Evolutionary conservation across 2,329 filamentous ascomycete genomes (phyloP), one percentile per base, ranked within the genome.

Genomic region (Shiraia sp.): DNA sequence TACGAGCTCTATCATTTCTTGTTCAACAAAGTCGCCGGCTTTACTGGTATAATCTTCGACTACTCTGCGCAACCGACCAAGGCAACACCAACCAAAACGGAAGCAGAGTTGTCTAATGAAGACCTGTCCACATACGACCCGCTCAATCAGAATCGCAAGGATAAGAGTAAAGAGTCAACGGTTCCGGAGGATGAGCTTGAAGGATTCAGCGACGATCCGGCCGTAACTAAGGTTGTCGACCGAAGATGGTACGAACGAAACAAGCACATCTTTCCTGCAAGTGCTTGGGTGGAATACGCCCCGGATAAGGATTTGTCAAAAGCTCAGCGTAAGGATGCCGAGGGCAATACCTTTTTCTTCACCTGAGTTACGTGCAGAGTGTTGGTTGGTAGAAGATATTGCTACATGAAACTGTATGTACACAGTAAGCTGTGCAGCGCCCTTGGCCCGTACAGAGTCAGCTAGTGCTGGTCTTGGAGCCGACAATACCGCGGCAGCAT

Each of bases 1-100:
- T 96, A 95, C 65, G 92, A 97, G 53, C 90, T 99, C 66, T 93
- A 97, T 69, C 93, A 92, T 72, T 97, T 99, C 72, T 84, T 96
- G 65, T 86, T 95, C 68, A 96, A 97, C 69, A 89, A 86, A 61
- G 87, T 83, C 17, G 70, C 82, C 2, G 88, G 87, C 2, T 85
- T 88, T n/a, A 82, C 83, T 26, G 86, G 87, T 36, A 76, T 75
- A 5, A 75, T 99, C 8, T 97, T 99, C 68, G 79, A 89, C 60
- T 96, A 91, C 68, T 80, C 81, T 24, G 66, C 75, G 16, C 70
- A 77, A 30, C 69, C 73, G 2, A 77, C 75, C 0, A 54, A 68
- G 26, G 66, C 70, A 1, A 76, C 74, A 1, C 67, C 68, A 2
- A 40, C 45, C 13, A 32, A 49, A 7, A 47, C 40, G 10, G 41